A percentile compares a stretch with the other conserved stretches of the same genome.
phyloP scores from a whole-genome alignment of 2,329 filamentous ascomycete genomes.

The Sordariomycetes sp. region DNA sequence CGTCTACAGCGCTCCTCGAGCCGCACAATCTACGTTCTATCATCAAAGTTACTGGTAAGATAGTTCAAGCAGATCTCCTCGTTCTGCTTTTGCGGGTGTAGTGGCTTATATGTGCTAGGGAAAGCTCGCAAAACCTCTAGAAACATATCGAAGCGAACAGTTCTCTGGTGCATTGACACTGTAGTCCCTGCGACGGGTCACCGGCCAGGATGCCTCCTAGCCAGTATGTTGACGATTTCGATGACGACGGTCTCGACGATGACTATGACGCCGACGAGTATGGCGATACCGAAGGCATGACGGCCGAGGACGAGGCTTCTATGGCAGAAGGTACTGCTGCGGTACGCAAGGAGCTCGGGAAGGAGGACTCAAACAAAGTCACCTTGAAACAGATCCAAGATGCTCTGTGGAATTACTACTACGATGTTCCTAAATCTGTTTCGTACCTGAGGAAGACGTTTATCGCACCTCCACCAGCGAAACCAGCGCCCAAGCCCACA shows the following conservation, averaged over 20 bases:
- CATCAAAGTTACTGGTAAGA: no score
- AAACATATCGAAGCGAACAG: no score
- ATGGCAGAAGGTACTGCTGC: conserved; percentile 58
- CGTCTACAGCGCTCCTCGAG: no score
- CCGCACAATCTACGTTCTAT: no score
- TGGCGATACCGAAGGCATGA: conserved; percentile 16
- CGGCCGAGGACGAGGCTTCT: conserved; percentile 33
- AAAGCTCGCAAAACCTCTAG: no score
- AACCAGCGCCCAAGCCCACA: conserved; percentile 21
- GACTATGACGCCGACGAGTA: conserved; percentile 39
- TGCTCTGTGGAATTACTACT: conserved; percentile 91
- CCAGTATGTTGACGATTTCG: conserved; percentile 26
- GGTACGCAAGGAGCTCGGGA: conserved; percentile 57
- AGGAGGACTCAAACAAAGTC: conserved; percentile 45
- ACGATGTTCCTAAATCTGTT: conserved; percentile 79
- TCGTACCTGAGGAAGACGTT: conserved; percentile 65
- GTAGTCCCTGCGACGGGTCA: no score
- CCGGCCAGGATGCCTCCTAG: conserved; percentile 10
- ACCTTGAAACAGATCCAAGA: conserved; percentile 68
- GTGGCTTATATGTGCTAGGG: no score
- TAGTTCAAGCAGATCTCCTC: no score
- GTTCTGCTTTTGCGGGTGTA: no score
- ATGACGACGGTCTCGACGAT: conserved; percentile 36
- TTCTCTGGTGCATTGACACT: no score
- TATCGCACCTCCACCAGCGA: conserved; percentile 28